Conservation (phyloP, 2,329 filamentous ascomycete species). For the Aspergillus chevalieri region DNA sequence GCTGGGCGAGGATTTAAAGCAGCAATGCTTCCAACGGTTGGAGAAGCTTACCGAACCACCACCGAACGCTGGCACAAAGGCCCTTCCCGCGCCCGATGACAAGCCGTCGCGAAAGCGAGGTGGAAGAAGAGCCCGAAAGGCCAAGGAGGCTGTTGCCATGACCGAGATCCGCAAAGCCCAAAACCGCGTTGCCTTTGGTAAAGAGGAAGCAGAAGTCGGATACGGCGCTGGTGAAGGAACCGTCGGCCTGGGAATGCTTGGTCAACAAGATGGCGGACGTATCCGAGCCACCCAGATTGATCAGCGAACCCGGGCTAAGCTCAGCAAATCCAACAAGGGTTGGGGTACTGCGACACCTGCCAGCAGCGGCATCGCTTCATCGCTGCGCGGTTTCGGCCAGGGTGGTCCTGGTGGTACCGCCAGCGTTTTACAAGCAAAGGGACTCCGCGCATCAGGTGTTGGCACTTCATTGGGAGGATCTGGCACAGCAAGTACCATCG, state of each 20-base stretch:
- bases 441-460: constrained; percentile 74
- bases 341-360: constrained; percentile 69
- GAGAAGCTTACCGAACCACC: constrained; percentile 91
- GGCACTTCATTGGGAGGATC: constrained; percentile 61
- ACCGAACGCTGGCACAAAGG: constrained; percentile 78
- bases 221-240: constrained; percentile 83
- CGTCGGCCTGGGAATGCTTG: constrained; percentile 91
- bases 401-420: constrained; percentile 55
- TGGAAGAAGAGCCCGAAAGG: constrained; percentile 80
- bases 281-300: constrained; percentile 87
- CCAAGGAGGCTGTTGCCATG: constrained; percentile 95
- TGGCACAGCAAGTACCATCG: constrained; percentile 78
- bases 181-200: constrained; percentile 91
- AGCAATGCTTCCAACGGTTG: constrained; percentile 74
- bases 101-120: constrained; percentile 91
- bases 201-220: constrained; percentile 88
- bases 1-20: constrained; percentile 72
- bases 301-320: constrained; percentile 83
- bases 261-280: constrained; percentile 77
- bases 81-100: constrained; percentile 87
- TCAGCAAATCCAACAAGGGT: constrained; percentile 91
- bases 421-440: constrained; percentile 69
- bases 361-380: constrained; percentile 60
- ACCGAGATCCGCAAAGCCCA: constrained; percentile 93
- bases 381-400: constrained; percentile 70